Evolutionary conservation across 2,329 filamentous ascomycete species (phyloP).

Genomic region (Fusarium compactum): DNA sequence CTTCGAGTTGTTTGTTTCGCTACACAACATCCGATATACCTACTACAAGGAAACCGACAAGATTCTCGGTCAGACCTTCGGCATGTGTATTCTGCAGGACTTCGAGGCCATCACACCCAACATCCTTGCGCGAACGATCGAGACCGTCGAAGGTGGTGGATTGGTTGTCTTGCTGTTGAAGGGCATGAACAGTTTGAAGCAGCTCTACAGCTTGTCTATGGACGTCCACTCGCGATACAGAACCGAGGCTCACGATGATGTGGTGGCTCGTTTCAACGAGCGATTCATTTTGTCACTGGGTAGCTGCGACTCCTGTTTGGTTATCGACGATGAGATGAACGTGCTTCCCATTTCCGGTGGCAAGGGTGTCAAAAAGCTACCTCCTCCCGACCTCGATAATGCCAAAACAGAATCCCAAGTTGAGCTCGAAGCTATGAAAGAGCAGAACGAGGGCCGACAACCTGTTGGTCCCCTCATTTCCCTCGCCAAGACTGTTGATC

Average conservation of each 20-base stretch:
- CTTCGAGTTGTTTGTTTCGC: conserved; percentile 96
- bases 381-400: conserved; percentile 79
- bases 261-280: conserved; percentile 97
- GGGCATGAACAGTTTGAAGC: conserved; percentile 96
- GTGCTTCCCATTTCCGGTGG: conserved; percentile 96
- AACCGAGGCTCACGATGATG: conserved; percentile 95
- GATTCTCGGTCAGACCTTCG: conserved; percentile 97
- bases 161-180: conserved; percentile 91
- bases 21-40: conserved; percentile 97
- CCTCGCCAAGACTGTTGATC: conserved; percentile 90
- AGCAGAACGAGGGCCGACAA: conserved; percentile 85
- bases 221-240: conserved; percentile 96
- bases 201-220: conserved; percentile 97
- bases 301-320: conserved; percentile 93
- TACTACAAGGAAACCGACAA: conserved; percentile 99
- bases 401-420: conserved; percentile 77
- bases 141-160: conserved; percentile 97
- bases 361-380: conserved; percentile 86
- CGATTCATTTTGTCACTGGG: conserved; percentile 95
- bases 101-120: conserved; percentile 99
- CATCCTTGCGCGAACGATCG: conserved; percentile 90
- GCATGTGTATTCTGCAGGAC: conserved; percentile 98
- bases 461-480: conserved; percentile 87
- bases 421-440: conserved; percentile 89
- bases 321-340: conserved; percentile 97